A percentile compares a stretch with the other conserved stretches of the same genome.
phyloP scores from a whole-genome alignment of 371 early-diverging fungal genomes.

The Syncephalastrum contaminatum region DNA sequence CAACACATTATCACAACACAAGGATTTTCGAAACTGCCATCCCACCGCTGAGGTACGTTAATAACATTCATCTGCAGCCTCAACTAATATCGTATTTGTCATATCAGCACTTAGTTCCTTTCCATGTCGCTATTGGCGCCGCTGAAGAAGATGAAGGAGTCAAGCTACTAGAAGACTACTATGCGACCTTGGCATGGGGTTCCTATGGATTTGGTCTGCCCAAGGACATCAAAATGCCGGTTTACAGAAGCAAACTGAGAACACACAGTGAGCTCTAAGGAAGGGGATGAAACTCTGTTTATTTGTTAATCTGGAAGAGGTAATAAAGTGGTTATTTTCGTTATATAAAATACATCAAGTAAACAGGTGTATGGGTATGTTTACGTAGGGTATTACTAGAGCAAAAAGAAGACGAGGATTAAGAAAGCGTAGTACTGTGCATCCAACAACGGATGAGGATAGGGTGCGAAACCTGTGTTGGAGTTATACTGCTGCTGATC shows the following conservation, averaged over 20 bases:
- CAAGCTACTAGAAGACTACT: slow-evolving; percentile 19
- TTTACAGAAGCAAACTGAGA: slow-evolving; percentile 1
- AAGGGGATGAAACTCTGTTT: neutral
- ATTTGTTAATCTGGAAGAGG: neutral
- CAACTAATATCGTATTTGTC: neutral
- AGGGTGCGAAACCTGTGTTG: too few relatives aligned
- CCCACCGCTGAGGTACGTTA: slow-evolving; percentile 26
- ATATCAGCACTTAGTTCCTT: slow-evolving; percentile 23
- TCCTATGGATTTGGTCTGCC: slow-evolving; percentile 24
- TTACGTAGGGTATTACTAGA: too few relatives aligned
- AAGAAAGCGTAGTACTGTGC: too few relatives aligned
- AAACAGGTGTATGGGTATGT: too few relatives aligned
- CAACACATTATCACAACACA: slow-evolving; percentile 16
- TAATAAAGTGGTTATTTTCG: neutral
- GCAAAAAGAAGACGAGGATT: too few relatives aligned
- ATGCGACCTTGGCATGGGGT: slow-evolving; percentile 21
- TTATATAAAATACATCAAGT: too few relatives aligned
- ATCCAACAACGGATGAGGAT: too few relatives aligned
- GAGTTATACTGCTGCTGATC: too few relatives aligned
- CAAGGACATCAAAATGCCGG: slow-evolving; percentile 8
- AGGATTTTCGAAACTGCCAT: slow-evolving; percentile 23
- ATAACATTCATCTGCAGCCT: neutral
- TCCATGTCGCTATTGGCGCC: slow-evolving; percentile 33
- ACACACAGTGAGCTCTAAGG: too few relatives aligned
- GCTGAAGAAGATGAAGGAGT: slow-evolving; percentile 23